Conservation (phyloP, 345 rosid species). For the Mercurialis annua region DNA sequence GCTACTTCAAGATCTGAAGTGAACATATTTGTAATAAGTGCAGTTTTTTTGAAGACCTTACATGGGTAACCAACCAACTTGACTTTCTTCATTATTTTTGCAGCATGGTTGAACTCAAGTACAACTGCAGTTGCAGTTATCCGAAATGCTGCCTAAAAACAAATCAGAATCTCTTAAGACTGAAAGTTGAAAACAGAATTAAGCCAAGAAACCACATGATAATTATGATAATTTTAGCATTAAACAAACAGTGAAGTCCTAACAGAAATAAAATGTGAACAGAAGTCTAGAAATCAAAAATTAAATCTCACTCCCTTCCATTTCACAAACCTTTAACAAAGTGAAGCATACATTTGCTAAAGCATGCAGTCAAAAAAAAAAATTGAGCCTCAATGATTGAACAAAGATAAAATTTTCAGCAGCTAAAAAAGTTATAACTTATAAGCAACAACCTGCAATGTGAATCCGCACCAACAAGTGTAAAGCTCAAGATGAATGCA, state of each 20-base stretch:
- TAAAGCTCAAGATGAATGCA: background rate
- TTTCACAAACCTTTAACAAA: background rate
- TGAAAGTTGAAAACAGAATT: background rate
- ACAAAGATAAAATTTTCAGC: background rate
- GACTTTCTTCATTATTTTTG: conserved; percentile 70
- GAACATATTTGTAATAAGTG: conserved; percentile 83
- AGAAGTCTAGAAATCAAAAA: background rate
- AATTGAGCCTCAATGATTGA: conserved; percentile 4
- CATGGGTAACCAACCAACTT: conserved; percentile 88
- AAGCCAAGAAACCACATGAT: background rate
- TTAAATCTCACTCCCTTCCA: background rate
- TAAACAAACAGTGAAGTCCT: background rate
- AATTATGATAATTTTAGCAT: background rate
- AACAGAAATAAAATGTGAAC: background rate
- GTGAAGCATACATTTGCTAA: background rate
- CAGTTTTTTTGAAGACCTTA: conserved; percentile 88
- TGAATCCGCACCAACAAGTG: background rate
- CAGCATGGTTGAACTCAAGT: conserved; percentile 80
- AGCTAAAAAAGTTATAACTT: background rate
- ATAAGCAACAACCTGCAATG: background rate
- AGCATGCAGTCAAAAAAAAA: background rate
- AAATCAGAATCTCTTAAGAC: conserved; percentile 26
- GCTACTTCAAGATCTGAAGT: conserved; percentile 95
- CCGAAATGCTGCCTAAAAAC: conserved; percentile 66
- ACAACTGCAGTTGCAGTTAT: conserved; percentile 77